These are phyloP conservation scores for Pestalotiopsis sp. DNA, from an alignment of 2,329 filamentous ascomycete genomes.

Conservation along the genomic window DNA sequence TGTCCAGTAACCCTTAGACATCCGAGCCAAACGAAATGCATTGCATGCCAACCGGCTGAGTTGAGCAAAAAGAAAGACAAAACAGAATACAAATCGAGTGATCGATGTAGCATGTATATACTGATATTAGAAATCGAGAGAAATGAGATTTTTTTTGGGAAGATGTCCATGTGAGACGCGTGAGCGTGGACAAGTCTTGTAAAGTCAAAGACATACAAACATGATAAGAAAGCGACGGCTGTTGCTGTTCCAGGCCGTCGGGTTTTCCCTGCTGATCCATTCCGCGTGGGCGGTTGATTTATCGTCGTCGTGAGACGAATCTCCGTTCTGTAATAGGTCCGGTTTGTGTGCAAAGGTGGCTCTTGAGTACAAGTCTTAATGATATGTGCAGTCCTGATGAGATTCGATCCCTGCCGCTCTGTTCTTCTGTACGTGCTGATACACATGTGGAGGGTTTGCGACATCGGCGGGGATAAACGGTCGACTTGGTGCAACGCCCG, in stretches of 20 bases:
- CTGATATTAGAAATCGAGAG: neutral
- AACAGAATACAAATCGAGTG: slow-evolving; percentile 10
- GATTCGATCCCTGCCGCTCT: neutral
- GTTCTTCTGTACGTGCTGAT: neutral
- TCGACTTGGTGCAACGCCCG: too few species aligned
- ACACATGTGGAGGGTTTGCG: too few species aligned
- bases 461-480: too few species aligned
- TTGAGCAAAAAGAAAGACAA: slow-evolving; percentile 4
- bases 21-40: slow-evolving; percentile 6
- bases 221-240: neutral
- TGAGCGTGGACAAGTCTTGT: slow-evolving; percentile 8
- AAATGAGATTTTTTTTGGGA: neutral
- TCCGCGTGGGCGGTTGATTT: slow-evolving; percentile 4
- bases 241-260: neutral
- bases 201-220: neutral
- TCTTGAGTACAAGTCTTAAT: neutral
- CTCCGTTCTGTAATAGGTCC: neutral
- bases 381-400: neutral
- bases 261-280: neutral
- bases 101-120: slow-evolving; percentile 9
- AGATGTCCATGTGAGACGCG: slow-evolving; percentile 1
- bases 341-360: neutral
- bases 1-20: neutral
- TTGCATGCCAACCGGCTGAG: neutral
- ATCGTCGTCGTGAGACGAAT: slow-evolving; percentile 10